Base-by-base conservation (phyloP, 73 alveolate species). In the Symbiodinium natans region DNA sequence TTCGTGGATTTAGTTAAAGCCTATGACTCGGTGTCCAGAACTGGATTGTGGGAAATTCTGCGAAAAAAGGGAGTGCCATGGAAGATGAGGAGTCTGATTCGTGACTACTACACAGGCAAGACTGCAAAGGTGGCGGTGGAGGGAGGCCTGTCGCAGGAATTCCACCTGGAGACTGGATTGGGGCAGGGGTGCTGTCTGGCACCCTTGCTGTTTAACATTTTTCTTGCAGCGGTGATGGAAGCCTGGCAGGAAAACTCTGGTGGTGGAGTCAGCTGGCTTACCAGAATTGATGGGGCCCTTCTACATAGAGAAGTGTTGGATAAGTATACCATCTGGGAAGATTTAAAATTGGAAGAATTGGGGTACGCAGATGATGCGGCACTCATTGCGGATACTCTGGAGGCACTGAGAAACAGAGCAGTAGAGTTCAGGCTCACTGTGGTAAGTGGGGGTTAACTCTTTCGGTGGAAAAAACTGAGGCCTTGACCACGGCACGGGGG, bases 111-210 rank as follows among this genome's bases (percentile, higher is more conserved):
- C 31, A 29, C 39, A 13, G 95, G 95, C 1, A 87, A 59, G 39
- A 85, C 5, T 41, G 95, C 63, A 13, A 29, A 41, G 0, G 34
- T 59, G 17, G 39, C 68, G 15, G 85, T 54, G 8, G 85, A 87
- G 7, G 85, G 95, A 9, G 15, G 27, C 6, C 31, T 87, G 41
- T 87, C 95, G 5, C 15, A 43, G 17, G 11, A 27, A 3, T 29
- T 85, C 23, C 21, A 2, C 40, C n/a, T 85, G 0, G 13, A 17
- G 8, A 48, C 93, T 0, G 93, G 93, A 1, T 82, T 85, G 33
- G 93, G 93, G 17, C 93, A 85, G 41, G 93, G 93, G 0, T 48
- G 93, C 33, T 85, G 93, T 56, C 27, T 43, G 17, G 93, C 93
- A 2, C 93, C 93, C 19, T 34, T 74, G 3, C 21, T 85, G 80